These are phyloP conservation scores for Gilbertella persicaria DNA, from an alignment of 371 early-diverging fungal species.

Conservation along the genomic window DNA sequence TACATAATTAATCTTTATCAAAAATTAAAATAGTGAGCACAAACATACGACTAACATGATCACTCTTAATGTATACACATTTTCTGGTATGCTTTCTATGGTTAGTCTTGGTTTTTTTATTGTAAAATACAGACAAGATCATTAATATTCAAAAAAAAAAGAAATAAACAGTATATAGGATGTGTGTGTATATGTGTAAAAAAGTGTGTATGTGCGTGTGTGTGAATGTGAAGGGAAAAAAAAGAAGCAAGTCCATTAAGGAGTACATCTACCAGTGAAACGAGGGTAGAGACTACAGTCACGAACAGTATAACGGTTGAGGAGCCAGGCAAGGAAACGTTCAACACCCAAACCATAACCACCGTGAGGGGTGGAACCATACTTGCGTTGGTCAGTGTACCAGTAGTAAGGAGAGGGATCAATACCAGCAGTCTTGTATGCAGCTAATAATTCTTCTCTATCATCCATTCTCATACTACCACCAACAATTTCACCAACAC, in stretches of 20 bases:
- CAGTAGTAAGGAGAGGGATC: slow-evolving; percentile 98
- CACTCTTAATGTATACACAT: no score
- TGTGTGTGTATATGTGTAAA: neutral
- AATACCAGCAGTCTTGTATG: slow-evolving; percentile 96
- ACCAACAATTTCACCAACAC: slow-evolving; percentile 99
- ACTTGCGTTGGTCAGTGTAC: slow-evolving; percentile 99
- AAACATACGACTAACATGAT: no score
- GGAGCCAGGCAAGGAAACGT: slow-evolving; percentile 97
- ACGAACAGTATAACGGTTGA: slow-evolving; percentile 92
- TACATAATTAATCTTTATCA: no score
- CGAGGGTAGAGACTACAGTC: slow-evolving; percentile 98
- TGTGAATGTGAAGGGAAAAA: neutral
- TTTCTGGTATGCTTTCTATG: no score
- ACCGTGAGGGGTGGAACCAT: slow-evolving; percentile 98
- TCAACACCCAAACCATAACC: slow-evolving; percentile 99
- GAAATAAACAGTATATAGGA: no score
- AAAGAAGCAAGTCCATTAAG: slow-evolving; percentile 49
- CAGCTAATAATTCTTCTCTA: slow-evolving; percentile 89
- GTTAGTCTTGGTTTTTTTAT: no score
- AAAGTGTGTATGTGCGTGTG: no score
- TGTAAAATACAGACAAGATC: no score
- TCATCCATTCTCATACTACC: slow-evolving; percentile 99
- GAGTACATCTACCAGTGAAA: slow-evolving; percentile 88
- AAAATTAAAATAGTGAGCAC: no score
- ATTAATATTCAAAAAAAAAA: no score